phyloP scores from a whole-genome alignment of 805 yeast species.

The Saccharomycopsis sp. region DNA sequence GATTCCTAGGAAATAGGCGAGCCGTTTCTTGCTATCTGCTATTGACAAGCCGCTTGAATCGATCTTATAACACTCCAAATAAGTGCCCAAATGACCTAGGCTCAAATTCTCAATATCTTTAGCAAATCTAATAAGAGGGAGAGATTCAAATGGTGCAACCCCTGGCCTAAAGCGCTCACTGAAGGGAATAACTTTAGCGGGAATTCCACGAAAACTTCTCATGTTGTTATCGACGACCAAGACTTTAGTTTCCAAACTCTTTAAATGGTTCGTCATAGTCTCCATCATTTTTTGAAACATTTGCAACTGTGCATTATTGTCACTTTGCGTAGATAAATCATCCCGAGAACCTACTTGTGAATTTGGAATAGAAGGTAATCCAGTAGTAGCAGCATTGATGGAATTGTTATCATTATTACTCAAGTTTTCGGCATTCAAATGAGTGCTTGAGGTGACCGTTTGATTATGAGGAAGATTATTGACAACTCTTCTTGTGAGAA shows the following conservation, averaged over 20 bases:
- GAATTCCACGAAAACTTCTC: constrained; percentile 16
- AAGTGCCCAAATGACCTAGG: constrained; percentile 9
- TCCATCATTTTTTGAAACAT: constrained; percentile 6
- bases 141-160: constrained; percentile 10
- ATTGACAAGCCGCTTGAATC: not conserved
- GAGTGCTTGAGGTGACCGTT: too few relatives aligned
- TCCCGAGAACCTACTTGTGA: not conserved
- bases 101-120: constrained; percentile 16
- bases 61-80: constrained; percentile 12
- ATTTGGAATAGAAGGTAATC: not conserved
- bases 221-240: constrained; percentile 18
- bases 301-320: constrained; percentile 5
- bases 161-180: constrained; percentile 15
- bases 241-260: constrained; percentile 14
- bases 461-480: not conserved
- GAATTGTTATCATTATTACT: not conserved
- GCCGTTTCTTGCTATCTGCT: constrained; percentile 10
- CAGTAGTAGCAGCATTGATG: not conserved
- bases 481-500: not conserved
- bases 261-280: constrained; percentile 10
- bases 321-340: not conserved
- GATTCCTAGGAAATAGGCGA: constrained; percentile 18
- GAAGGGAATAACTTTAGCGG: constrained; percentile 20
- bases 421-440: not conserved
- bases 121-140: constrained; percentile 16